Evolutionary conservation across 352 stramenopile genomes (phyloP).

Genomic region (Phytophthora cryptogea): DNA sequence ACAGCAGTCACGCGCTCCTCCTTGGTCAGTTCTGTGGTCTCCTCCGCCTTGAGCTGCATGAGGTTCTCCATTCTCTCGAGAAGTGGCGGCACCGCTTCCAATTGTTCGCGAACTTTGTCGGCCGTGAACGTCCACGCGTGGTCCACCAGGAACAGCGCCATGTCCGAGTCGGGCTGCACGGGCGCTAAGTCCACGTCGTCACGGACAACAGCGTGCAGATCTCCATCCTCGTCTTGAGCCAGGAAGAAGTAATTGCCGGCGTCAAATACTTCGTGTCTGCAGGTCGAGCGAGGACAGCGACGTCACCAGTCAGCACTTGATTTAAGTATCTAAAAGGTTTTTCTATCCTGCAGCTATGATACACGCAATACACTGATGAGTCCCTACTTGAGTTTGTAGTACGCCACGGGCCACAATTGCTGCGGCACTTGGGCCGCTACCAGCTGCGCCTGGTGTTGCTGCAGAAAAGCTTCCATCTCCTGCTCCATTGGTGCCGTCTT

Average conservation of each 20-base stretch:
- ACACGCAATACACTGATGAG: background rate
- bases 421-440: conserved; percentile 42
- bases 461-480: conserved; percentile 50
- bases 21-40: conserved; percentile 18
- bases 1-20: conserved; percentile 36
- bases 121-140: conserved; percentile 61
- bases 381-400: conserved; percentile 58
- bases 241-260: conserved; percentile 54
- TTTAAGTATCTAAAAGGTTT: background rate
- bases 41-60: conserved; percentile 41
- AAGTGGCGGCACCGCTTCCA: conserved; percentile 37
- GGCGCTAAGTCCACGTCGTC: conserved; percentile 46
- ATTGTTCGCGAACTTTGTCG: conserved; percentile 42
- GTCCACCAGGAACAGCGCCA: conserved; percentile 55
- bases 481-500: conserved; percentile 25
- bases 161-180: conserved; percentile 42
- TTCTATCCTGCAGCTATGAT: background rate
- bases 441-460: conserved; percentile 51
- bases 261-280: conserved; percentile 53
- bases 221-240: conserved; percentile 48
- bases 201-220: conserved; percentile 49
- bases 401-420: conserved; percentile 46
- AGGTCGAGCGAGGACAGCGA: conserved; percentile 9
- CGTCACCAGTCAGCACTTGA: conserved; percentile 10
- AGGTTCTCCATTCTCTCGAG: conserved; percentile 54